A percentile compares a stretch with the other conserved stretches of the same genome.
These are phyloP conservation scores for Sugiyamaella marilandica DNA, from an alignment of 805 yeast genomes.

Conservation along the genomic window DNA sequence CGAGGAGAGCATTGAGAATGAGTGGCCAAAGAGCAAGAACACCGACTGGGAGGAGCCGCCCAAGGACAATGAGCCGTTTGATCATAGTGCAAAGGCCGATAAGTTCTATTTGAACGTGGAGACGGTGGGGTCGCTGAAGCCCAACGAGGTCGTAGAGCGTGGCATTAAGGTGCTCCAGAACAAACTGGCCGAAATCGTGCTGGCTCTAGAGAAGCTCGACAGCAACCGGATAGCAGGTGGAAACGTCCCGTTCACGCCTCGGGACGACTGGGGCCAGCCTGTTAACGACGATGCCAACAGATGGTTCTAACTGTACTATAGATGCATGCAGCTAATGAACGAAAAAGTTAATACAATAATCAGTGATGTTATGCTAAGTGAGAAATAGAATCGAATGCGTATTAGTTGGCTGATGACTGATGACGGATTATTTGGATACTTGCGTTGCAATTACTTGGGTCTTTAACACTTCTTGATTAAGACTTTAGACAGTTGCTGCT, in stretches of 20 bases:
- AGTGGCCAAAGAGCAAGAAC: slow-evolving; percentile 90
- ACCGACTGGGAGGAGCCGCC: slow-evolving; percentile 97
- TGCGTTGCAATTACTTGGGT: too few species aligned
- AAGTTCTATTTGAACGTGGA: slow-evolving; percentile 86
- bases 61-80: slow-evolving; percentile 77
- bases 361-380: too few species aligned
- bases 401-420: too few species aligned
- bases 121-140: slow-evolving; percentile 83
- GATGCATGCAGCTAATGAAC: too few species aligned
- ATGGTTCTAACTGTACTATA: slow-evolving; percentile 3
- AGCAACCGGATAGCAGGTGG: neutral
- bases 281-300: slow-evolving; percentile 1
- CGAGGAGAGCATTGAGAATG: slow-evolving; percentile 79
- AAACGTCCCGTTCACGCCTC: neutral
- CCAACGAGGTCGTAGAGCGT: slow-evolving; percentile 82
- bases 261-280: slow-evolving; percentile 1
- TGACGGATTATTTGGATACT: too few species aligned
- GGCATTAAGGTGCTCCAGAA: slow-evolving; percentile 82
- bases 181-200: slow-evolving; percentile 82
- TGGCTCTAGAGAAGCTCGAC: slow-evolving; percentile 48
- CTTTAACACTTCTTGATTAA: too few species aligned
- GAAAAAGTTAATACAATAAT: too few species aligned
- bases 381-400: too few species aligned
- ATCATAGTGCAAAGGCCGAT: slow-evolving; percentile 74
- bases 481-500: too few species aligned